phyloP scores from a whole-genome alignment of 78 protist species.

The Dictyostelium firmibasis region DNA sequence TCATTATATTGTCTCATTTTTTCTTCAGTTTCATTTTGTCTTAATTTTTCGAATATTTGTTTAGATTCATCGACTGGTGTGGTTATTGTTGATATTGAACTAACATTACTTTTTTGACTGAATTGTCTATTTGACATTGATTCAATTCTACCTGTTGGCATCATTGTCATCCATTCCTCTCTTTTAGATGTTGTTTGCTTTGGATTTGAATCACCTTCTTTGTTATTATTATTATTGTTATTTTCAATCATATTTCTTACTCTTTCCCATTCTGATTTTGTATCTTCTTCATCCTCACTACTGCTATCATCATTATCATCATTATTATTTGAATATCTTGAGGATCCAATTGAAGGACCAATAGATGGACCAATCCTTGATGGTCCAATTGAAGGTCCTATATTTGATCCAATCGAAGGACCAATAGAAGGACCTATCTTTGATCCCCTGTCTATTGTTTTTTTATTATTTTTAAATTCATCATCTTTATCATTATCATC shows the following conservation, averaged over 20 bases:
- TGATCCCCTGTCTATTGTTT: no score
- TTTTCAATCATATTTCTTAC: background rate
- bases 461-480: background rate
- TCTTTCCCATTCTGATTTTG: constrained; percentile 20
- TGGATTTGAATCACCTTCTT: background rate
- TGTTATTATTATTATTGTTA: background rate
- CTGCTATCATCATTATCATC: background rate
- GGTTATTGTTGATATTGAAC: background rate
- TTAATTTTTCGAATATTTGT: background rate
- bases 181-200: background rate
- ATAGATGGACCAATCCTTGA: constrained; percentile 23
- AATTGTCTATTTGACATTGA: constrained; percentile 29
- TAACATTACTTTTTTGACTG: constrained; percentile 20
- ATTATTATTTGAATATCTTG: background rate
- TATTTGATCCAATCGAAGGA: background rate
- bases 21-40: constrained; percentile 19
- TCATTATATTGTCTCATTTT: constrained; percentile 4
- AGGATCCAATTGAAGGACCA: background rate
- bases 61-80: background rate
- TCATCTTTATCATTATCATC: background rate
- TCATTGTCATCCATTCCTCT: constrained; percentile 64
- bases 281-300: constrained; percentile 17
- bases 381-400: constrained; percentile 42
- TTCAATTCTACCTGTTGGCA: constrained; percentile 42
- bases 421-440: constrained; percentile 12